phyloP scores from a whole-genome alignment of 1,139 yeast genomes.

The Meyerozyma smithsonii region DNA sequence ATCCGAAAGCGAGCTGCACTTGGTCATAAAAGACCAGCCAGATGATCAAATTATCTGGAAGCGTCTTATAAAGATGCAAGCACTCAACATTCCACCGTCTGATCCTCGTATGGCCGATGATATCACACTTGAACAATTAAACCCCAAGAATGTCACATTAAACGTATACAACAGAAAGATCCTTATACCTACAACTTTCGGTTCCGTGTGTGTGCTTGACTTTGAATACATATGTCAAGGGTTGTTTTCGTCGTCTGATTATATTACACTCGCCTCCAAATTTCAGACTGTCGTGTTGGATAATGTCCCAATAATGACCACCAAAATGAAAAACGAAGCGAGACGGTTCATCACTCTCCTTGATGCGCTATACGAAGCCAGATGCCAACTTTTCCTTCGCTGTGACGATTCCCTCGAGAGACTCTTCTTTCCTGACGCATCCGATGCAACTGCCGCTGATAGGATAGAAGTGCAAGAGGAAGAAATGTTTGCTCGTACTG shows the following conservation, averaged over 20 bases:
- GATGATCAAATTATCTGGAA: conserved; percentile 35
- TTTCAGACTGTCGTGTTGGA: conserved; percentile 56
- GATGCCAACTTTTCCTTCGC: conserved; percentile 53
- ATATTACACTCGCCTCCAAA: conserved; percentile 59
- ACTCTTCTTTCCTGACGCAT: conserved; percentile 55
- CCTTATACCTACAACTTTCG: conserved; percentile 39
- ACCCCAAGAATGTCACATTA: conserved; percentile 28
- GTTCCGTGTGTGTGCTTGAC: conserved; percentile 45
- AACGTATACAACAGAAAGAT: conserved; percentile 55
- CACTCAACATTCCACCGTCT: conserved; percentile 13
- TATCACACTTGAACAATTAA: conserved; percentile 17
- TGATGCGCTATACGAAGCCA: conserved; percentile 66
- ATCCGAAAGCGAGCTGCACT: conserved; percentile 17
- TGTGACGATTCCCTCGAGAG: conserved; percentile 46
- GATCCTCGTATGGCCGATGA: conserved; percentile 11
- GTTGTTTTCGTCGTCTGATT: conserved; percentile 62
- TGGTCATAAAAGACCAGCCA: conserved; percentile 28
- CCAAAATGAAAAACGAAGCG: conserved; percentile 63
- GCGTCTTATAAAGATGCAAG: conserved; percentile 18
- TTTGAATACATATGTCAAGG: conserved; percentile 57
- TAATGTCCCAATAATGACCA: conserved; percentile 56
- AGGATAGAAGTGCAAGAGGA: conserved; percentile 52
- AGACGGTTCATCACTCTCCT: conserved; percentile 59
- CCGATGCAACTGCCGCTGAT: conserved; percentile 17
- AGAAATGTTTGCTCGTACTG: conserved; percentile 65